phyloP scores from a whole-genome alignment of 75 land plant genomes.

The Adiantum capillusveneris region DNA sequence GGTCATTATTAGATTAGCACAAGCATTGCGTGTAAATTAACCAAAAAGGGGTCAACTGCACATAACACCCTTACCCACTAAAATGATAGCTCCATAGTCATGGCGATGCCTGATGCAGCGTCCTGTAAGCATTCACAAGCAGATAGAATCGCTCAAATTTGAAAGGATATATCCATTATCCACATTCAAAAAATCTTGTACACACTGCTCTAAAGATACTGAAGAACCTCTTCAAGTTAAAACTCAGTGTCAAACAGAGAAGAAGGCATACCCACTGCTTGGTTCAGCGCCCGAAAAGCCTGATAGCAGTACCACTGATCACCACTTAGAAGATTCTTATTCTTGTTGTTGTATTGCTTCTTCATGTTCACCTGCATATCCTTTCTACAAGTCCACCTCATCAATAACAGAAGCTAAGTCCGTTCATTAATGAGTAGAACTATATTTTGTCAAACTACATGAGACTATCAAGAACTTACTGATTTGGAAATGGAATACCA shows the following conservation, averaged over 20 bases:
- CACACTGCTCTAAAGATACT: too few relatives aligned
- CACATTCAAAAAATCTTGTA: too few relatives aligned
- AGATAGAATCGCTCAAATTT: not conserved
- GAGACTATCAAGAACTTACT: slow-evolving; percentile 38
- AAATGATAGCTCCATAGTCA: slow-evolving; percentile 93
- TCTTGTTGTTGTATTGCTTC: slow-evolving; percentile 65
- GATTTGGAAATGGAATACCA: slow-evolving; percentile 94
- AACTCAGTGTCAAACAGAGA: not conserved
- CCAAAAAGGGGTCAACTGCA: too few relatives aligned
- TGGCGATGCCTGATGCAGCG: slow-evolving; percentile 84
- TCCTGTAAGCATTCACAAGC: slow-evolving; percentile 32
- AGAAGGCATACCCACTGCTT: slow-evolving; percentile 64
- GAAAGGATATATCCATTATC: not conserved
- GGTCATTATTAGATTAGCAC: too few relatives aligned
- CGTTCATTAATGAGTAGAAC: too few relatives aligned
- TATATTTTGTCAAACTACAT: not conserved
- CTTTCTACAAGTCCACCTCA: slow-evolving; percentile 31
- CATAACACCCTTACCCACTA: slow-evolving; percentile 47
- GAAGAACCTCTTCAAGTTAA: not conserved
- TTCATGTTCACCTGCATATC: slow-evolving; percentile 77
- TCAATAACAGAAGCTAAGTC: not conserved
- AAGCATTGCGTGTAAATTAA: too few relatives aligned
- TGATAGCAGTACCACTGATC: slow-evolving; percentile 96
- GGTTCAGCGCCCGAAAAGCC: slow-evolving; percentile 95
- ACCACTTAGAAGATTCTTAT: slow-evolving; percentile 77